A percentile compares a stretch with the other conserved stretches of the same genome.
Evolutionary conservation across 139 green algal genomes (phyloP).

Genomic region (Tetraselmis striata): DNA sequence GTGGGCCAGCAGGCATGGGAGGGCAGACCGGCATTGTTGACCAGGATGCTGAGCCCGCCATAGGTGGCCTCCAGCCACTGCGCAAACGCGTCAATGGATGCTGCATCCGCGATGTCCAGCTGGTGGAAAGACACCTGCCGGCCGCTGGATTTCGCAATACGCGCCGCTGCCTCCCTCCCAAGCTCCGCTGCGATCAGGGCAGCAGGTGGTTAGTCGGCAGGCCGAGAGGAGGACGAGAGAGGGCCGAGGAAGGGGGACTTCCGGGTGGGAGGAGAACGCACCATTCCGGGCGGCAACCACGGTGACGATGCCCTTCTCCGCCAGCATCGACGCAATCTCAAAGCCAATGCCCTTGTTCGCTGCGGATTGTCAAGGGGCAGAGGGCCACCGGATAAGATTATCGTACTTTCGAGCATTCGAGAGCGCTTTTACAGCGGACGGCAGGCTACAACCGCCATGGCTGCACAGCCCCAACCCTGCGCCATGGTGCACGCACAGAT

Average conservation of each 20-base stretch:
- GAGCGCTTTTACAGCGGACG: no score
- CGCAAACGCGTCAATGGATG: conserved; percentile 41
- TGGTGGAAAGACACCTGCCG: conserved; percentile 19
- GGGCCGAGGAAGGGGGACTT: no score
- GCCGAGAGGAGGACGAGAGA: no score
- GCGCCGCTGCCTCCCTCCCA: conserved; percentile 29
- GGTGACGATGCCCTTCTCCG: conserved; percentile 32
- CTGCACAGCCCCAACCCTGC: not conserved
- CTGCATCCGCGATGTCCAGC: conserved; percentile 48
- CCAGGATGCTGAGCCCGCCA: conserved; percentile 33
- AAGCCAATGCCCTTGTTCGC: conserved; percentile 62
- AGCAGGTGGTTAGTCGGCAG: not conserved
- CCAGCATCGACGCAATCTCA: conserved; percentile 43
- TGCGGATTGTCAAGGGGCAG: no score
- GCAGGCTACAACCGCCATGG: not conserved
- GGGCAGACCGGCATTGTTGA: conserved; percentile 32
- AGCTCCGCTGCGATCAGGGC: conserved; percentile 17
- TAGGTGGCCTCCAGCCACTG: conserved; percentile 29
- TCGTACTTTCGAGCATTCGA: not conserved
- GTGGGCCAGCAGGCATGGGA: no score
- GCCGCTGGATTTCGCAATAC: conserved; percentile 22
- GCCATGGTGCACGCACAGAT: not conserved
- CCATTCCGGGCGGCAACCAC: conserved; percentile 41
- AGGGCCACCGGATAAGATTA: no score
- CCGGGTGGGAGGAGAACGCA: no score